A percentile compares a stretch with the other conserved stretches of the same genome.
Evolutionary conservation across 192 early-diverging fungal genomes (phyloP).

Genomic region (Coemansia sp.): DNA sequence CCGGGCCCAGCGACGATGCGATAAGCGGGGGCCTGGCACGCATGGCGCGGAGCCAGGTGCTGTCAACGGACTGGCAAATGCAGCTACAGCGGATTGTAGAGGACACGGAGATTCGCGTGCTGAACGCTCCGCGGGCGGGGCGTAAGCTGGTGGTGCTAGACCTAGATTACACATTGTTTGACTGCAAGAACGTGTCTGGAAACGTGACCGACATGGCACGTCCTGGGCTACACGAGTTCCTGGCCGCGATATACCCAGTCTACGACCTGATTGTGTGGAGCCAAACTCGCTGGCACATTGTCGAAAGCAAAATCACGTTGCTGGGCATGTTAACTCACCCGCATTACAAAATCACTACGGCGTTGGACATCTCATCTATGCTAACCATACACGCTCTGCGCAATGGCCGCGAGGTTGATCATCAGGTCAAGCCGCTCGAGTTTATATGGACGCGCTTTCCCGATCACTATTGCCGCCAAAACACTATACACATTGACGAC

Average conservation of each 20-base stretch:
- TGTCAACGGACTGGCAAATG: constrained; percentile 5
- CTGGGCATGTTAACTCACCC: constrained; percentile 62
- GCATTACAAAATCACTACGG: constrained; percentile 63
- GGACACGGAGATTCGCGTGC: constrained; percentile 14
- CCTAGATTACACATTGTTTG: constrained; percentile 73
- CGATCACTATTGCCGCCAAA: constrained; percentile 37
- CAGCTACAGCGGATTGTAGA: constrained; percentile 5
- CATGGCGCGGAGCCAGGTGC: constrained; percentile 7
- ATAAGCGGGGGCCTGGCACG: not conserved
- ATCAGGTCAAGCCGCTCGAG: constrained; percentile 70
- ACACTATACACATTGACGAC: constrained; percentile 73
- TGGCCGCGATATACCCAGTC: constrained; percentile 59
- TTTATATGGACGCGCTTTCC: constrained; percentile 62
- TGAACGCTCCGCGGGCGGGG: constrained; percentile 38
- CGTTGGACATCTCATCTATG: constrained; percentile 69
- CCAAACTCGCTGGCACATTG: constrained; percentile 66
- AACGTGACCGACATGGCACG: constrained; percentile 59
- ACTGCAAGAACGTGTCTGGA: constrained; percentile 61
- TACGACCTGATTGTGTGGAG: constrained; percentile 78
- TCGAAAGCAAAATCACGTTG: constrained; percentile 72
- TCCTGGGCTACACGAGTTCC: constrained; percentile 61
- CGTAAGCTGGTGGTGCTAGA: constrained; percentile 71
- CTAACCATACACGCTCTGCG: constrained; percentile 56
- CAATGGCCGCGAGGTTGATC: constrained; percentile 53
- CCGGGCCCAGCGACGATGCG: not conserved